A percentile compares a stretch with the other conserved stretches of the same genome.
phyloP scores from a whole-genome alignment of 129 eudicot genomes.

The Flaveria robusta region DNA sequence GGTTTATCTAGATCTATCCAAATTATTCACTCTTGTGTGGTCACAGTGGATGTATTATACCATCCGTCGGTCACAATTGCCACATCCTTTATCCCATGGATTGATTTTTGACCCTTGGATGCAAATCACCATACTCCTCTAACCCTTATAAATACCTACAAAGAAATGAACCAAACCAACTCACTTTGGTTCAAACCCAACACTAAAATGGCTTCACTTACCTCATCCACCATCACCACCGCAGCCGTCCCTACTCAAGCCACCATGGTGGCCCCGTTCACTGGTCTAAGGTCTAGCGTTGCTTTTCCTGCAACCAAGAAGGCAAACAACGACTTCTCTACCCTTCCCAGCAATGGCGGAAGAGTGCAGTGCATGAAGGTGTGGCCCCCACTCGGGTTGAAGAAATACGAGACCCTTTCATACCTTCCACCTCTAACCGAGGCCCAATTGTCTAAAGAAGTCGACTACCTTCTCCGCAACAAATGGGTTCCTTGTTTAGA shows the following conservation, averaged over 20 bases:
- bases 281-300: constrained; percentile 45
- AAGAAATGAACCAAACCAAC: not conserved
- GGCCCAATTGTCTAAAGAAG: no score
- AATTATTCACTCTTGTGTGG: constrained; percentile 33
- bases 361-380: constrained; percentile 16
- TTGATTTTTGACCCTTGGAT: constrained; percentile 29
- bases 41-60: not conserved
- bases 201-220: constrained; percentile 35
- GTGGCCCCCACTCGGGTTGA: no score
- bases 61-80: constrained; percentile 36
- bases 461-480: no score
- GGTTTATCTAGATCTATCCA: constrained; percentile 27
- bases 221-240: constrained; percentile 34
- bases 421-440: no score
- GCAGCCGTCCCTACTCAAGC: constrained; percentile 42
- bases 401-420: no score
- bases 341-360: constrained; percentile 16
- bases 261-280: constrained; percentile 24
- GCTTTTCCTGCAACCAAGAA: constrained; percentile 41
- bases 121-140: not conserved
- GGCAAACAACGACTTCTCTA: constrained; percentile 24
- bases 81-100: not conserved
- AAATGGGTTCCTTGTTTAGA: no score
- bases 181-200: not conserved
- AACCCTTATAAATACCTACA: constrained; percentile 27